A percentile compares a stretch with the other conserved stretches of the same genome.
Conservation (phyloP, 306 rosid species). For the Begonia masoniana region DNA sequence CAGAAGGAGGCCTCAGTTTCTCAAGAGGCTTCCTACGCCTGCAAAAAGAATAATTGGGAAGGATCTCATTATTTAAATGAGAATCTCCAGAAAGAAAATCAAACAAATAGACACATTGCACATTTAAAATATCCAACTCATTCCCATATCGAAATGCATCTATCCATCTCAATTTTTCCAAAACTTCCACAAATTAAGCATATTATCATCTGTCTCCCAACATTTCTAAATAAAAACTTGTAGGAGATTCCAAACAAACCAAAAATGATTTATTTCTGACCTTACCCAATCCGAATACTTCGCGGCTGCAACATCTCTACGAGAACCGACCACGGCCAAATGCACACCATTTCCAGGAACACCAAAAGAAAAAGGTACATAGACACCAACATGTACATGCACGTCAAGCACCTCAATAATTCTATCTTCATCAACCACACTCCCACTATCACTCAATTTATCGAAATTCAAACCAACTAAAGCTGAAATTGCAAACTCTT, state of each 20-base stretch:
- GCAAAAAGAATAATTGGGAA: slow-evolving; percentile 10
- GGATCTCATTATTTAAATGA: not conserved
- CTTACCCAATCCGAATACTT: slow-evolving; percentile 91
- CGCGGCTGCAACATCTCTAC: slow-evolving; percentile 66
- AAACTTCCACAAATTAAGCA: too few relatives aligned
- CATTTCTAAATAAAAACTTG: too few relatives aligned
- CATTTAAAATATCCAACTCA: too few relatives aligned
- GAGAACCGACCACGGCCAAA: slow-evolving; percentile 59
- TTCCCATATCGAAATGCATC: too few relatives aligned
- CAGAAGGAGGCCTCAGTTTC: slow-evolving; percentile 67
- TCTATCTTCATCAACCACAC: slow-evolving; percentile 19
- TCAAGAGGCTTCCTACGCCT: slow-evolving; percentile 74
- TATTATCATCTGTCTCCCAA: too few relatives aligned
- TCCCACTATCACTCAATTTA: slow-evolving; percentile 23
- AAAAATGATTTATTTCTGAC: slow-evolving; percentile 17
- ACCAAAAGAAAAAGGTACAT: slow-evolving; percentile 47
- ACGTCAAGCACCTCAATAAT: slow-evolving; percentile 26
- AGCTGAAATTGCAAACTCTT: slow-evolving; percentile 60
- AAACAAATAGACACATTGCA: too few relatives aligned
- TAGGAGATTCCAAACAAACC: not conserved
- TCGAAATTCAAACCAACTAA: slow-evolving; percentile 48
- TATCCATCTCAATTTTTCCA: too few relatives aligned
- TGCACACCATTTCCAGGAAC: slow-evolving; percentile 32
- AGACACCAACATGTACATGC: slow-evolving; percentile 34
- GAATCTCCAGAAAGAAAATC: not conserved